Evolutionary conservation across 148 eudicot genomes (phyloP).

Genomic region (Nepenthes mirabilis): DNA sequence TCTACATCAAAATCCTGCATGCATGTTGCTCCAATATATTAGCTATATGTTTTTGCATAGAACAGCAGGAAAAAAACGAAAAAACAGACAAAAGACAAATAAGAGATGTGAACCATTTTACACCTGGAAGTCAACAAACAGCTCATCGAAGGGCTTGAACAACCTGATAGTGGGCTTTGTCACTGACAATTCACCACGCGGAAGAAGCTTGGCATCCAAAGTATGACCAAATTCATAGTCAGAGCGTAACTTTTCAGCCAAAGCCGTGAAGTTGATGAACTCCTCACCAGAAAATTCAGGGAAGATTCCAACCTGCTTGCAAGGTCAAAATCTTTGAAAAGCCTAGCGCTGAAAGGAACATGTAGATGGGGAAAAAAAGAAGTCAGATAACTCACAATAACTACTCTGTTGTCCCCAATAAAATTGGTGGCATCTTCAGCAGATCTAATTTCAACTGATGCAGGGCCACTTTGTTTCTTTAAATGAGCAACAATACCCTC

Average conservation of each 20-base stretch:
- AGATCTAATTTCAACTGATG: constrained; percentile 45
- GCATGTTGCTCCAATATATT: not conserved
- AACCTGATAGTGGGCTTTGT: constrained; percentile 40
- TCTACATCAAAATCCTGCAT: constrained; percentile 50
- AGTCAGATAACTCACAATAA: constrained; percentile 26
- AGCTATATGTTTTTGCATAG: not conserved
- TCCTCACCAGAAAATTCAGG: constrained; percentile 64
- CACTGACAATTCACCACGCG: constrained; percentile 50
- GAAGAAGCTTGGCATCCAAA: constrained; percentile 47
- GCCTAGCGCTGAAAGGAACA: not conserved
- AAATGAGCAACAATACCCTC: constrained; percentile 51
- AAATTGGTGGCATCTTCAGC: constrained; percentile 27
- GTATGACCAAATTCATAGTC: constrained; percentile 65
- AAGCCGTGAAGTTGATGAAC: constrained; percentile 34
- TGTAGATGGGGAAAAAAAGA: not conserved
- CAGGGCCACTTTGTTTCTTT: constrained; percentile 63
- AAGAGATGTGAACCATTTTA: not conserved
- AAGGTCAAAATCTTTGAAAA: not conserved
- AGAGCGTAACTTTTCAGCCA: constrained; percentile 52
- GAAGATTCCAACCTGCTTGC: constrained; percentile 50
- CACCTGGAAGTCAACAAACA: constrained; percentile 53
- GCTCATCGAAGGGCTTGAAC: constrained; percentile 70
- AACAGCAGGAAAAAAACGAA: not conserved
- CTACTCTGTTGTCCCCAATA: constrained; percentile 34
- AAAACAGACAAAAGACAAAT: not conserved